Base-by-base conservation (phyloP, 2,329 filamentous ascomycete species). In the Pseudogymnoascus sp. region DNA sequence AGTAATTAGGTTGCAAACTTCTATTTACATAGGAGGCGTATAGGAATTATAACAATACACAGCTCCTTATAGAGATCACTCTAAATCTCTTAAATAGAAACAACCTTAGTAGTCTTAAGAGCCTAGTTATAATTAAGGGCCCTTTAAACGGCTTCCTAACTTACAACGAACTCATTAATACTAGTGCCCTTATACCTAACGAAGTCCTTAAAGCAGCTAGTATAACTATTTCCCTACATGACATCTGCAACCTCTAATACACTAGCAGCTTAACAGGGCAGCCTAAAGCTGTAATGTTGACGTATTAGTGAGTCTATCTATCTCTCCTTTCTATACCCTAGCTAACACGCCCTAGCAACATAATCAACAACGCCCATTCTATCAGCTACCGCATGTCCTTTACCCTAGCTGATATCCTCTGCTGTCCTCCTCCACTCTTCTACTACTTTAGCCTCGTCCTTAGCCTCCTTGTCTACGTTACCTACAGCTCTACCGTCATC, bases 381-480 rank as follows among this genome's bases (percentile, higher is more conserved):
- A 69, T 70, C 14, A 67, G 69, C 3, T 42, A 66, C 38, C 64
- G 69, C n/a, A 64, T 71, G 87, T 80, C 83, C 5, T 80, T 93
- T 14, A 86, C 83, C 0, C 76, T 83, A 2, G 77, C 80, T 53
- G 89, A 93, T 70, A 78, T 87, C 7, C 80, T 95, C 10, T 93
- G 90, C 78, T 95, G 90, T 73, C 90, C 90, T 3, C 90, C 90
- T 0, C 90, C 90, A 0, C 81, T 95, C 3, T 95, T 95, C 79
- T 90, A 95, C 78, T 93, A 89, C 78, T 93, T 93, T 71, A 90
- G 90, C 1, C 82, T 93, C 6, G 89, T 93, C 1, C 83, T 92
- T 2, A 90, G 90, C 7, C 80, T 93, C 53, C 81, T 93, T 63
- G 86, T 89, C 1, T 81, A 85, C 46, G 76, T 92, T 61, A 91